phyloP scores from a whole-genome alignment of 148 eudicot genomes.

The Chenopodium quinoa region DNA sequence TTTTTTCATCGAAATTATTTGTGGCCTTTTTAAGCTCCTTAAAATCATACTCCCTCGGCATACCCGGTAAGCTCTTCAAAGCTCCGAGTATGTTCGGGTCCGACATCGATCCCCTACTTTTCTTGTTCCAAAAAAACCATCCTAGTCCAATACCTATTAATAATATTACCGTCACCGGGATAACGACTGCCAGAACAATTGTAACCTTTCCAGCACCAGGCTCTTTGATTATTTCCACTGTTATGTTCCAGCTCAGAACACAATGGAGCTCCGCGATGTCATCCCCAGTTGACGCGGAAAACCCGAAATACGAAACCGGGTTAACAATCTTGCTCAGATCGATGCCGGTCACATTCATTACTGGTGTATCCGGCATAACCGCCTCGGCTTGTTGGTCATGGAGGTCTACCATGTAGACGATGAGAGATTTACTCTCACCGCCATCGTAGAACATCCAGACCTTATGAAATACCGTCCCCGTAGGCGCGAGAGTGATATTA shows the following conservation, averaged over 20 bases:
- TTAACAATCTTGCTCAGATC: slow-evolving; percentile 46
- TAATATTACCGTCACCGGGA: slow-evolving; percentile 19
- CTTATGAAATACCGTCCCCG: slow-evolving; percentile 42
- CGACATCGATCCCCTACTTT: slow-evolving; percentile 15
- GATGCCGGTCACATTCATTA: slow-evolving; percentile 32
- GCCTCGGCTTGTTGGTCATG: slow-evolving; percentile 8
- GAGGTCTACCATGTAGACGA: slow-evolving; percentile 53
- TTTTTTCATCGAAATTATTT: slow-evolving; percentile 56
- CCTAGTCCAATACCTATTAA: slow-evolving; percentile 9
- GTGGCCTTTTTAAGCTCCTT: slow-evolving; percentile 77
- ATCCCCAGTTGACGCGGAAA: slow-evolving; percentile 70
- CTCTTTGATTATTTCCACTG: slow-evolving; percentile 42
- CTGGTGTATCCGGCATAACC: slow-evolving; percentile 44
- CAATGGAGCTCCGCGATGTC: slow-evolving; percentile 54
- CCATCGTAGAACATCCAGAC: slow-evolving; percentile 80
- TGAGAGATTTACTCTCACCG: slow-evolving; percentile 34
- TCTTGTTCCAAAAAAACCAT: slow-evolving; percentile 24
- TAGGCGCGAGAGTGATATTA: slow-evolving; percentile 45
- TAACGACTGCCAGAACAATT: slow-evolving; percentile 15
- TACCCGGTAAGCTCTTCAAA: slow-evolving; percentile 67
- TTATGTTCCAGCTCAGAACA: slow-evolving; percentile 74
- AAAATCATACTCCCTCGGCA: slow-evolving; percentile 65
- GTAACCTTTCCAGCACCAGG: not conserved
- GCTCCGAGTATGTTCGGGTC: slow-evolving; percentile 56
- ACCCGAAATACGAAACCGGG: slow-evolving; percentile 68